phyloP scores from a whole-genome alignment of 306 rosid genomes.

The Lotus japonicus region DNA sequence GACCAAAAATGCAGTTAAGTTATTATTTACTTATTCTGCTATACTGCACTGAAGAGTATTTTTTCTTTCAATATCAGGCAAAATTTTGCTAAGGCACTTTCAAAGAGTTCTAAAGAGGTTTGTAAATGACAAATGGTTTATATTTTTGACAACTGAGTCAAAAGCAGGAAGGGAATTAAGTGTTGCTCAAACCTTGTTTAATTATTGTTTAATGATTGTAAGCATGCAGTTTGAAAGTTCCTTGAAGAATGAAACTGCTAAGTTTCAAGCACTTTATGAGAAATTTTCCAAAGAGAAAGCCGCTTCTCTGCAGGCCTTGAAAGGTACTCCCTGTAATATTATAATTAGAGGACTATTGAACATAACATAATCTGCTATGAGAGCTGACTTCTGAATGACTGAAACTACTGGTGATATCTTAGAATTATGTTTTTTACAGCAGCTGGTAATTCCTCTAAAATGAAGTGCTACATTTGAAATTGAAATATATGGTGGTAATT shows the following conservation, averaged over 20 bases:
- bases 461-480: background rate
- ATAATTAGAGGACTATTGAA: background rate
- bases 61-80: constrained; percentile 47
- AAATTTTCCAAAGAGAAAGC: constrained; percentile 73
- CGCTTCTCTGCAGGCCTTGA: constrained; percentile 62
- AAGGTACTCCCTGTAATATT: constrained; percentile 41
- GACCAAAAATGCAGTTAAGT: too few species aligned
- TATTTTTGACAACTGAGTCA: background rate
- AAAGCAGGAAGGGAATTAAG: constrained; percentile 2
- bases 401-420: background rate
- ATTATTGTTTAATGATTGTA: constrained; percentile 14
- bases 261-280: constrained; percentile 76
- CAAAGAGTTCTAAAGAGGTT: constrained; percentile 96
- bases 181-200: constrained; percentile 2
- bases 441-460: background rate
- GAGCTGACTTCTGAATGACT: background rate
- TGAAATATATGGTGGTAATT: background rate
- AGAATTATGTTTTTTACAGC: background rate
- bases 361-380: background rate
- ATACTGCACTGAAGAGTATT: background rate
- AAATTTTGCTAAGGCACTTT: constrained; percentile 75
- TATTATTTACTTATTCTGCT: background rate
- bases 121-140: constrained; percentile 16
- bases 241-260: constrained; percentile 63
- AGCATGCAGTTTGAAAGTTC: constrained; percentile 67